These are phyloP conservation scores for Trichoderma sp. DNA, from an alignment of 2,329 filamentous ascomycete species.

Conservation along the genomic window DNA sequence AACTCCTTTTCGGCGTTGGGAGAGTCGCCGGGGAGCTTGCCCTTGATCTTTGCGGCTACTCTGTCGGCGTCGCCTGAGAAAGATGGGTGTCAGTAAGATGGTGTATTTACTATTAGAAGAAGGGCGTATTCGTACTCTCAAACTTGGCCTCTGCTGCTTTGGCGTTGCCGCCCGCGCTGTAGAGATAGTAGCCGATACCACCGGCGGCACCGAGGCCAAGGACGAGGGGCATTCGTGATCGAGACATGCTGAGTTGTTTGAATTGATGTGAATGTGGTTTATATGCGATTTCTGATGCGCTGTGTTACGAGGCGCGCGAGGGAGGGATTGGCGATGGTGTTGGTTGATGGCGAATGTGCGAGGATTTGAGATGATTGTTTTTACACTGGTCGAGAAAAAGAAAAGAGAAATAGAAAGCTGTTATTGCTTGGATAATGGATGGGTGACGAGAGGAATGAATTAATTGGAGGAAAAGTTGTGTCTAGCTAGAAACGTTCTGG, in stretches of 20 bases:
- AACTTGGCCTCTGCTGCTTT: constrained; percentile 83
- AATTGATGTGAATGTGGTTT: constrained; percentile 10
- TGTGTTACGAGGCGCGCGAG: background rate
- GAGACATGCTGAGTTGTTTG: constrained; percentile 47
- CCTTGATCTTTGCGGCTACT: constrained; percentile 65
- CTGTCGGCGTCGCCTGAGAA: constrained; percentile 72
- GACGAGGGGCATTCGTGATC: constrained; percentile 49
- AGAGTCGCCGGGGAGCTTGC: constrained; percentile 58
- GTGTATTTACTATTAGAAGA: too few species aligned
- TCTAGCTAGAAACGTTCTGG: background rate
- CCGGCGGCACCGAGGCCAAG: constrained; percentile 65
- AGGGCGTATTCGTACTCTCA: constrained; percentile 71
- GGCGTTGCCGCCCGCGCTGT: constrained; percentile 77
- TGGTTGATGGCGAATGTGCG: background rate
- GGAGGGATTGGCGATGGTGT: background rate
- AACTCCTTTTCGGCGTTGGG: constrained; percentile 66
- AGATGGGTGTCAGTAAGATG: constrained; percentile 12
- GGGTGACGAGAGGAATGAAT: background rate
- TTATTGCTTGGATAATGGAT: constrained; percentile 9
- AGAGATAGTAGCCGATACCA: constrained; percentile 87
- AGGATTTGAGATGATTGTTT: background rate
- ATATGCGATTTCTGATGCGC: background rate
- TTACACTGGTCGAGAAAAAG: background rate
- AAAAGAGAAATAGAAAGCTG: background rate
- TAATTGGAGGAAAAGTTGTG: constrained; percentile 1